Percentiles rank a stretch among this genome's conserved stretches.
These are phyloP conservation scores for Diversispora epigaea DNA, from an alignment of 192 early-diverging fungal genomes.

Conservation along the genomic window DNA sequence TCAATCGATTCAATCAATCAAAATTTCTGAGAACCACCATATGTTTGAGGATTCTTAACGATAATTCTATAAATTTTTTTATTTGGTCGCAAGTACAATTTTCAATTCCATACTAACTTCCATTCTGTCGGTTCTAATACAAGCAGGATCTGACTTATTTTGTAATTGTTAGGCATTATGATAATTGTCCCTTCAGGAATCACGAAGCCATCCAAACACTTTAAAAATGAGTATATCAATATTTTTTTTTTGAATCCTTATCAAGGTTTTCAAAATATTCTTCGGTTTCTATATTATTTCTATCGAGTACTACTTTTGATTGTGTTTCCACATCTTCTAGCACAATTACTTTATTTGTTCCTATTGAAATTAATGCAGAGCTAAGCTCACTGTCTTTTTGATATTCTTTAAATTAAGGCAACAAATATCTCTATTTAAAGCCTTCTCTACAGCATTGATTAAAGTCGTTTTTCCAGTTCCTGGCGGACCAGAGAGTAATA, in stretches of 20 bases:
- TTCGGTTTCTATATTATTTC: not conserved
- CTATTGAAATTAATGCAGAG: conserved; percentile 39
- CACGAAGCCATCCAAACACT: conserved; percentile 61
- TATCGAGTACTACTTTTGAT: conserved; percentile 43
- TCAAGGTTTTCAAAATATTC: not conserved
- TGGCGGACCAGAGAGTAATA: conserved; percentile 38
- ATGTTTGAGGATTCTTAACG: not conserved
- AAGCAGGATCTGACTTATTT: conserved; percentile 58
- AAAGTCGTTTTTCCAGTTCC: conserved; percentile 47
- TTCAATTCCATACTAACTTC: conserved; percentile 52
- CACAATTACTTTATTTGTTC: conserved; percentile 47
- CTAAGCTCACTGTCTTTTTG: conserved; percentile 37
- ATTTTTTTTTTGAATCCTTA: not conserved
- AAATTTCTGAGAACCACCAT: too few species aligned
- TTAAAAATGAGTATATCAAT: conserved; percentile 37
- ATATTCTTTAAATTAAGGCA: conserved; percentile 43
- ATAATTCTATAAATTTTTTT: conserved; percentile 43
- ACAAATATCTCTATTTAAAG: conserved; percentile 37
- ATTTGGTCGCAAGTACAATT: conserved; percentile 63
- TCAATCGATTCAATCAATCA: conserved; percentile 2
- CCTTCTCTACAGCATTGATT: conserved; percentile 40
- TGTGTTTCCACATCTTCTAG: conserved; percentile 62
- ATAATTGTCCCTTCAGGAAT: conserved; percentile 56
- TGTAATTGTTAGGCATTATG: conserved; percentile 66
- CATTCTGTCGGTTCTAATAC: conserved; percentile 62